phyloP scores from a whole-genome alignment of 2,329 filamentous ascomycete species.

The Bipolaris sorokiniana region DNA sequence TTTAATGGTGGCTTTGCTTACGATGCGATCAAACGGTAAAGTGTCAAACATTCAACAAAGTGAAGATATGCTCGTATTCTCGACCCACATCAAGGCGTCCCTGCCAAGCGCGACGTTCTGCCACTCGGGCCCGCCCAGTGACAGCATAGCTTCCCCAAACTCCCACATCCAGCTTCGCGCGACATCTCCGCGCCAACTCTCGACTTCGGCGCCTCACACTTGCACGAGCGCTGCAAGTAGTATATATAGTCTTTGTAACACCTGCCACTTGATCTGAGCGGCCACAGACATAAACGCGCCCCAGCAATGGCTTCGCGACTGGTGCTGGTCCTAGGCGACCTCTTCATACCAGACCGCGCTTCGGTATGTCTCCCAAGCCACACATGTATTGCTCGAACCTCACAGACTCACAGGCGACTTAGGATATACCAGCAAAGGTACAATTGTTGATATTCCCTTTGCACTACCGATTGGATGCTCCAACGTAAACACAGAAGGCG shows the following conservation, averaged over 20 bases:
- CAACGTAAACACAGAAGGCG: background rate
- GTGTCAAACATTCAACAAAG: too few species aligned
- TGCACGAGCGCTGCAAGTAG: background rate
- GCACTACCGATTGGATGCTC: background rate
- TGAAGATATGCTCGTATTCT: background rate
- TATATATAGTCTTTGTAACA: background rate
- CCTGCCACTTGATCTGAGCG: background rate
- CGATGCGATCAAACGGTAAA: background rate
- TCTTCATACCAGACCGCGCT: slow-evolving; percentile 53
- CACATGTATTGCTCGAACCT: slow-evolving; percentile 31
- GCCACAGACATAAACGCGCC: background rate
- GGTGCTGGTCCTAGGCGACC: slow-evolving; percentile 51
- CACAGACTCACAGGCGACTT: slow-evolving; percentile 47
- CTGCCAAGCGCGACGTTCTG: slow-evolving; percentile 25
- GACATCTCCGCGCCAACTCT: slow-evolving; percentile 14
- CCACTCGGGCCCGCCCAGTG: slow-evolving; percentile 20
- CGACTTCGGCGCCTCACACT: background rate
- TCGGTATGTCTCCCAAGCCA: slow-evolving; percentile 38
- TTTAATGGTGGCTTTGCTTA: background rate
- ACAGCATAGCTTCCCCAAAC: slow-evolving; percentile 27
- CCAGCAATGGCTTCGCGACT: slow-evolving; percentile 50
- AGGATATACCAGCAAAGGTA: slow-evolving; percentile 54
- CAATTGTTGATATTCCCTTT: slow-evolving; percentile 3
- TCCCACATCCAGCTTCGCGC: slow-evolving; percentile 13
- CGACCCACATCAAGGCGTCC: slow-evolving; percentile 4